phyloP scores from a whole-genome alignment of 2,329 filamentous ascomycete genomes.

The Pleoardoris graminearum region DNA sequence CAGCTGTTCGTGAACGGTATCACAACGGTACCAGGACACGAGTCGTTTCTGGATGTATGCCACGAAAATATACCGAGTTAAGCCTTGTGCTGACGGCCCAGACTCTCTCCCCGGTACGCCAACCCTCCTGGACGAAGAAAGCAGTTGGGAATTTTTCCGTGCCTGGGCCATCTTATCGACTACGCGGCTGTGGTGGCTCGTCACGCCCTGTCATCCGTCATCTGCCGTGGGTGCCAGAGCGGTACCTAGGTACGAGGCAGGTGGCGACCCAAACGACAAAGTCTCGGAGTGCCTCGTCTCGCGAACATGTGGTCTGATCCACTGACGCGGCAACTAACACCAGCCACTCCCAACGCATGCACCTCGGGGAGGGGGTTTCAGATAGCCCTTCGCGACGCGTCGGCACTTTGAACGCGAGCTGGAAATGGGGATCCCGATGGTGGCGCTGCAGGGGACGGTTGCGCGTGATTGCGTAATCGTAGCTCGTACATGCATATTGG shows the following conservation, averaged over 20 bases:
- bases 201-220: too few species aligned
- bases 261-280: neutral
- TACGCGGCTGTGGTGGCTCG: too few species aligned
- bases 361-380: neutral
- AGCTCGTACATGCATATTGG: neutral
- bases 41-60: neutral
- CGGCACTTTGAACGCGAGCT: neutral
- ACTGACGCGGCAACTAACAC: neutral
- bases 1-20: neutral
- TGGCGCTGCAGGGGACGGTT: neutral
- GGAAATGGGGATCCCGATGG: too few species aligned
- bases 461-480: too few species aligned
- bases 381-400: neutral
- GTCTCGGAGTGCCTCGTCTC: neutral
- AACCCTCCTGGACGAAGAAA: neutral
- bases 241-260: too few species aligned
- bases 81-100: neutral
- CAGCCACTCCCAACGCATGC: neutral
- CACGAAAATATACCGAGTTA: neutral
- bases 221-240: too few species aligned
- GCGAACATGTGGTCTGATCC: constrained; percentile 4
- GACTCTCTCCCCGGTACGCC: neutral
- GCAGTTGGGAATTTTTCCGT: neutral
- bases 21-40: neutral
- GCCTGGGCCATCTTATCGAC: too few species aligned